These are phyloP conservation scores for Macrocystidia cucumis DNA, from an alignment of 1,284 basidiomycete genomes.

Conservation along the genomic window DNA sequence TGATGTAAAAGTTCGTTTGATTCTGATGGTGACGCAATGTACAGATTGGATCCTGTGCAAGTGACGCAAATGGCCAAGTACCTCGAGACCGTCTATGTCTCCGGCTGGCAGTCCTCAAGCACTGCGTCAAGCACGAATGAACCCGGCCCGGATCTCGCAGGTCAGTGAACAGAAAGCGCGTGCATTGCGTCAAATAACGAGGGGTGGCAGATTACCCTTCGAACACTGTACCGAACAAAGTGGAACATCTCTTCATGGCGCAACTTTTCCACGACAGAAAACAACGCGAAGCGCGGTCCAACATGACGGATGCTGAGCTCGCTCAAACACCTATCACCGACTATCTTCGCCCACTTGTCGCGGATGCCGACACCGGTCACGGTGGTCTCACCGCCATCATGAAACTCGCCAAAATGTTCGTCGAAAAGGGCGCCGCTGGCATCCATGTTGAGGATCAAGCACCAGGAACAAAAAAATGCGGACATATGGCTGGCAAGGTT, in stretches of 20 bases:
- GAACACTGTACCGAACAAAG: constrained; percentile 91
- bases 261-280: constrained; percentile 88
- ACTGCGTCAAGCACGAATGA: constrained; percentile 91
- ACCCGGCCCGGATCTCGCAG: constrained; percentile 96
- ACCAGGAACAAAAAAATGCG: constrained; percentile 81
- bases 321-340: constrained; percentile 54
- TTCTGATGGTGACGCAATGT: neutral
- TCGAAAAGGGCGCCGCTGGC: constrained; percentile 75
- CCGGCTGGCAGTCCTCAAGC: constrained; percentile 94
- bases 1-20: neutral
- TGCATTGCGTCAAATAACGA: too few relatives aligned
- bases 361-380: constrained; percentile 82
- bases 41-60: constrained; percentile 93
- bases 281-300: constrained; percentile 71
- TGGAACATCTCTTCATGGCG: constrained; percentile 83
- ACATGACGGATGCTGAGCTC: constrained; percentile 69
- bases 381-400: constrained; percentile 77
- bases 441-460: constrained; percentile 84
- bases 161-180: constrained; percentile 34
- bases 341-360: constrained; percentile 69
- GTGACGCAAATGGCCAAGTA: constrained; percentile 98
- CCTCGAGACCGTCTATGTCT: constrained; percentile 97
- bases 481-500: constrained; percentile 80
- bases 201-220: constrained; percentile 73
- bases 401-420: constrained; percentile 76